phyloP scores from a whole-genome alignment of 208 protist genomes.

The Trypanosoma mega region DNA sequence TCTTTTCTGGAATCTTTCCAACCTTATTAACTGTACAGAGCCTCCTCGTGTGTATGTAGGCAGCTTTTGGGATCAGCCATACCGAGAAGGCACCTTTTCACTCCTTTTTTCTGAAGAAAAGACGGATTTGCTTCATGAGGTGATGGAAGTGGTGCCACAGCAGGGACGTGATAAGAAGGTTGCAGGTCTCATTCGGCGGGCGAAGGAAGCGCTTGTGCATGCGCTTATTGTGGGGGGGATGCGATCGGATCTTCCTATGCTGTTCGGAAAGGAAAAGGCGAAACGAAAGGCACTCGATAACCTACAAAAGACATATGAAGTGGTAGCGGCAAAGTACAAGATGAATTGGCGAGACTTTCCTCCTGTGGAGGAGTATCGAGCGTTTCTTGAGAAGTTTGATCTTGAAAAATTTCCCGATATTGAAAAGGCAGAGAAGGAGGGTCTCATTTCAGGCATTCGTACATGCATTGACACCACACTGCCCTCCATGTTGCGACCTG shows the following conservation, averaged over 20 bases:
- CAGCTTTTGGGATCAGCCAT: constrained; percentile 94
- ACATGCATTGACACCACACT: constrained; percentile 57
- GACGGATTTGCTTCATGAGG: constrained; percentile 79
- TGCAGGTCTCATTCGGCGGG: constrained; percentile 86
- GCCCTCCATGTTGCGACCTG: constrained; percentile 52
- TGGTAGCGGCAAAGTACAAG: constrained; percentile 50
- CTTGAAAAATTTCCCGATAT: constrained; percentile 53
- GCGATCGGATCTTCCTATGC: constrained; percentile 49
- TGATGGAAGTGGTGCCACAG: constrained; percentile 76
- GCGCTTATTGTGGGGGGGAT: constrained; percentile 81
- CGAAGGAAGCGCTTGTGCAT: constrained; percentile 86
- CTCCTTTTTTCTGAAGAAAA: constrained; percentile 81
- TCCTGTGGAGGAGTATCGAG: constrained; percentile 36
- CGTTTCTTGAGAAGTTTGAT: constrained; percentile 63
- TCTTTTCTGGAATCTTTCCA: constrained; percentile 95
- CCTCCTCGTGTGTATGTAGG: constrained; percentile 95
- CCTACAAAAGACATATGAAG: constrained; percentile 57
- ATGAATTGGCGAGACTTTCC: constrained; percentile 67
- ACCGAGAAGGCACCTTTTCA: constrained; percentile 55
- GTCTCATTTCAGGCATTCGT: constrained; percentile 43
- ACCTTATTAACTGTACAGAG: constrained; percentile 93
- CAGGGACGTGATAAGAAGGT: constrained; percentile 88
- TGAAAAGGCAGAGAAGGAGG: constrained; percentile 69
- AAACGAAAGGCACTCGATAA: constrained; percentile 54
- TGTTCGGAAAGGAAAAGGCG: constrained; percentile 80